These are phyloP conservation scores for Cyphellophora attinorum DNA, from an alignment of 2,329 filamentous ascomycete genomes.

Conservation along the genomic window DNA sequence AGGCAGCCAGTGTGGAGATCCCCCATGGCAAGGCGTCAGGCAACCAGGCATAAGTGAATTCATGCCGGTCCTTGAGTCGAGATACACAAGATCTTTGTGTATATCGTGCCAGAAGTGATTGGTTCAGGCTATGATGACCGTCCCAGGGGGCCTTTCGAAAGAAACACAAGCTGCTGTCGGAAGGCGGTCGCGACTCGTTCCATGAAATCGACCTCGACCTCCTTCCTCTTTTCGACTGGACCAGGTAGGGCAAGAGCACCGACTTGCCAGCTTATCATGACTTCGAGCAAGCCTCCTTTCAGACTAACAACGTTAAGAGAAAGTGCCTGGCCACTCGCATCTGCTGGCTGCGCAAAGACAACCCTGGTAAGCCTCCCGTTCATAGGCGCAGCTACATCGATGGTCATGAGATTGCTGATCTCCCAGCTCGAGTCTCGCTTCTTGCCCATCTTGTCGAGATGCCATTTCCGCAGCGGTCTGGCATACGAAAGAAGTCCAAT, in stretches of 20 bases:
- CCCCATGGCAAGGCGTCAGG: too few relatives aligned
- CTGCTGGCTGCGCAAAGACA: conserved; percentile 36
- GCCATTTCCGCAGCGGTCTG: conserved; percentile 31
- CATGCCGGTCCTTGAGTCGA: too few relatives aligned
- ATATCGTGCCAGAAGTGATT: too few relatives aligned
- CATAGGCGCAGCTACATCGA: conserved; percentile 18
- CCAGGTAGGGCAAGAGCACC: conserved; percentile 27
- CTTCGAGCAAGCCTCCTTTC: conserved; percentile 28
- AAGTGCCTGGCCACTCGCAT: conserved; percentile 27
- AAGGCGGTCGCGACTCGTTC: too few relatives aligned
- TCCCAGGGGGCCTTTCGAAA: too few relatives aligned
- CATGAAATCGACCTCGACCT: background rate
- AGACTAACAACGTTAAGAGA: conserved; percentile 33
- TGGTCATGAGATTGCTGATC: conserved; percentile 36
- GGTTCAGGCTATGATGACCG: too few relatives aligned
- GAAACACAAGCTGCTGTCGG: too few relatives aligned
- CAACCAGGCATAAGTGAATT: too few relatives aligned
- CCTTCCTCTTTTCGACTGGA: background rate
- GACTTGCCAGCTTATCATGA: conserved; percentile 33
- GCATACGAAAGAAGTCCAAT: conserved; percentile 35
- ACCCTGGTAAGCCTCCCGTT: conserved; percentile 24
- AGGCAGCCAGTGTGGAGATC: too few relatives aligned
- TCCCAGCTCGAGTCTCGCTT: conserved; percentile 33
- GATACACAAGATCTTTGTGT: too few relatives aligned
- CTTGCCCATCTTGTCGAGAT: conserved; percentile 27